Percentiles rank a stretch among this genome's conserved stretches.
These are phyloP conservation scores for Phoma sp. DNA, from an alignment of 2,329 filamentous ascomycete species.

Conservation along the genomic window DNA sequence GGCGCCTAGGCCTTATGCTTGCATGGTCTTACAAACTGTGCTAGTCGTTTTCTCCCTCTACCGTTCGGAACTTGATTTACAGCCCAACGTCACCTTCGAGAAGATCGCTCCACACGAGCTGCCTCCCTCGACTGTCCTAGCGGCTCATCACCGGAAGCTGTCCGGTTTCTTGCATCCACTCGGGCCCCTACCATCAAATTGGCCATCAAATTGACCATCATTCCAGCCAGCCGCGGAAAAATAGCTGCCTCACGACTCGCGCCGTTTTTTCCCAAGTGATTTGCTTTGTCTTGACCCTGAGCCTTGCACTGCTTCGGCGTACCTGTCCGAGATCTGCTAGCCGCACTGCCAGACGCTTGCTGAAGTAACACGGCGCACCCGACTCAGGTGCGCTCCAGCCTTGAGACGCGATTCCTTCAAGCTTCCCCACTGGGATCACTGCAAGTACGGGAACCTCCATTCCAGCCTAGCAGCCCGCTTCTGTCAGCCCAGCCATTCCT, in stretches of 20 bases:
- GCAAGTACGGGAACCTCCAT: constrained; percentile 34
- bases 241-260: constrained; percentile 26
- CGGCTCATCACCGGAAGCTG: constrained; percentile 26
- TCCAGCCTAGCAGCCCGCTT: constrained; percentile 32
- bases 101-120: constrained; percentile 21
- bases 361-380: constrained; percentile 39
- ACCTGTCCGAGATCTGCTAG: constrained; percentile 22
- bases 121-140: constrained; percentile 21
- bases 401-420: constrained; percentile 32
- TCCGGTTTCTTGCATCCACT: constrained; percentile 23
- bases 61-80: constrained; percentile 34
- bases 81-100: constrained; percentile 38
- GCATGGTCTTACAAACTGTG: constrained; percentile 32
- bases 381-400: constrained; percentile 27
- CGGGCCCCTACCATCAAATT: constrained; percentile 27
- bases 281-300: constrained; percentile 13
- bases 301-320: constrained; percentile 20
- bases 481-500: constrained; percentile 15
- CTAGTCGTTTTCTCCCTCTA: constrained; percentile 25
- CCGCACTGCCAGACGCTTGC: constrained; percentile 23
- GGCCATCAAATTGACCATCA: constrained; percentile 25
- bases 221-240: constrained; percentile 28
- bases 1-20: constrained; percentile 6
- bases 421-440: constrained; percentile 29
- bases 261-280: constrained; percentile 13